Evolutionary conservation across 345 rosid species (phyloP).

Genomic region (Boechera divaricarpa): DNA sequence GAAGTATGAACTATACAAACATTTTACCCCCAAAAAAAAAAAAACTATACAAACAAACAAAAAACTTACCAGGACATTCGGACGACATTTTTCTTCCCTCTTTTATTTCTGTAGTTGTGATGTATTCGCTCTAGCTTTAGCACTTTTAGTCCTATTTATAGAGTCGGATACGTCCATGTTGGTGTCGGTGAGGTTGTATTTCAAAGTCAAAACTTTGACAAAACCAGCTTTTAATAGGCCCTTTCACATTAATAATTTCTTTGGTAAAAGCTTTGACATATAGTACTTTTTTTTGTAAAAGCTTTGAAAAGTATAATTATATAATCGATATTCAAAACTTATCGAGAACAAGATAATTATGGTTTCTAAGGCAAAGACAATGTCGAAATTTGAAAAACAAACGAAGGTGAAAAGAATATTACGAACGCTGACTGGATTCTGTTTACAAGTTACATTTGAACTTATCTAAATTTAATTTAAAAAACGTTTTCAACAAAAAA

Average conservation of each 20-base stretch:
- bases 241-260: conserved; percentile 17
- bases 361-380: not conserved
- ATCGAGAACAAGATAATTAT: not conserved
- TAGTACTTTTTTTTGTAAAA: not conserved
- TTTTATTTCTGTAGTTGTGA: conserved; percentile 5
- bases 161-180: conserved; percentile 2
- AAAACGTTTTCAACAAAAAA: too few species aligned
- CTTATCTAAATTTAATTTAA: too few species aligned
- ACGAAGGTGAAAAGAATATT: not conserved
- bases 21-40: not conserved
- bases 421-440: not conserved
- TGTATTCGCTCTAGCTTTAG: conserved; percentile 5
- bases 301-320: not conserved
- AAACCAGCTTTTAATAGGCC: not conserved
- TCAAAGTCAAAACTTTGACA: conserved; percentile 22
- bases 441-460: not conserved
- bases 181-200: not conserved
- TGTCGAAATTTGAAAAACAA: not conserved
- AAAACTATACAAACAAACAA: not conserved
- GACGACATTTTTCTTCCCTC: conserved; percentile 32
- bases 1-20: conserved; percentile 2
- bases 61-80: conserved; percentile 21
- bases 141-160: conserved; percentile 24
- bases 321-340: not conserved
- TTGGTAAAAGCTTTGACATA: not conserved